Base-by-base conservation (phyloP, 1,139 yeast species). In the Lipomyces yarrowii region DNA sequence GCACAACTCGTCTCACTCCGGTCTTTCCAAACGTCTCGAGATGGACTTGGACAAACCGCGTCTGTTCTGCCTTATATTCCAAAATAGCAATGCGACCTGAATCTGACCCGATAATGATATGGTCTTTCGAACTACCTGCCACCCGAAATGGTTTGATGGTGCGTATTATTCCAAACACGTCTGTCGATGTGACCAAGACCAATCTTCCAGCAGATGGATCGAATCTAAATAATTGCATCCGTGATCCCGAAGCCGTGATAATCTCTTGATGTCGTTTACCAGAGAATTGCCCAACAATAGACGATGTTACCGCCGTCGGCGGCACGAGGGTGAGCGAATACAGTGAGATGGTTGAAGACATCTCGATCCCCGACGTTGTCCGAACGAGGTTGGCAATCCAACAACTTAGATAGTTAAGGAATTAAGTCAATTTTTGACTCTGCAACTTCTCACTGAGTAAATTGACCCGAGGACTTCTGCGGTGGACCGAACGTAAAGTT, bases 1-100 rank as follows among this genome's bases (percentile, higher is more conserved):
- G 97, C 0, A 90, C 82, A 0, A 87, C 78, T 70, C 97, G 80
- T 63, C 96, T 80, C 54, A 92, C 80, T 0, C 97, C 97, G 37
- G 90, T 83, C 73, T 91, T 89, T 57, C 88, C 85, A 73, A 84
- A 86, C 0, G 96, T 89, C 72, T 89, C 94, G 68, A 86, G 86
- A 58, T 83, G 79, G 0, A 86, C 70, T 0, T 87, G 79, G 18
- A 78, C 78, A 72, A 91, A 87, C 62, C 74, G 75, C 35, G 79
- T 76, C 13, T 74, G 69, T 0, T 75, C 77, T 0, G 75, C 70
- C 59, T 84, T 81, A 72, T 83, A 85, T 69, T 84, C 85, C 18
- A 88, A 76, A 0, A 93, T 76, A 0, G 88, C 80, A 26, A 92
- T 71, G 65, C 86, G 85, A 0, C 98, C 98, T 1, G 96, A 85